These are phyloP conservation scores for Saprolegnia parasitica DNA, from an alignment of 352 stramenopile genomes.

Conservation along the genomic window DNA sequence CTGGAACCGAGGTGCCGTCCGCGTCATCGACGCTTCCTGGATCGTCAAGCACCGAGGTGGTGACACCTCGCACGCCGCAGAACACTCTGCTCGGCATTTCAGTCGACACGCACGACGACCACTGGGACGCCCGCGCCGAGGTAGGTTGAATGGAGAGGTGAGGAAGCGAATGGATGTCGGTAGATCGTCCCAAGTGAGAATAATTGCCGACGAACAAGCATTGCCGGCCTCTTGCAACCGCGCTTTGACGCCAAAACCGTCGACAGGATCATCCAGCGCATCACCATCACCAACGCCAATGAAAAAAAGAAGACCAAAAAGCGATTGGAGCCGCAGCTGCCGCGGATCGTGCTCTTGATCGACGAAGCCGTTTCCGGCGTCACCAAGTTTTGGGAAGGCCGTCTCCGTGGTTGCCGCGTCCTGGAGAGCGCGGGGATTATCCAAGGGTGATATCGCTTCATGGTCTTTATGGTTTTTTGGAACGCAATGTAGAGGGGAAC, in stretches of 20 bases:
- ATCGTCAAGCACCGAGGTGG: background rate
- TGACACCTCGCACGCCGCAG: background rate
- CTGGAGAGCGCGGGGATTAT: conserved; percentile 7
- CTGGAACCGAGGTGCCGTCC: background rate
- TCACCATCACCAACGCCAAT: conserved; percentile 22
- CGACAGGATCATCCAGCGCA: conserved; percentile 15
- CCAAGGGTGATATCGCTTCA: background rate
- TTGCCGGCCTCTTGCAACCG: background rate
- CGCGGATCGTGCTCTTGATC: conserved; percentile 8
- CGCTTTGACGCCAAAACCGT: background rate
- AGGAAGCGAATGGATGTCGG: background rate
- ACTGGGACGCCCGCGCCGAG: background rate
- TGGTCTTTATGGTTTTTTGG: background rate
- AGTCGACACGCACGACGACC: background rate
- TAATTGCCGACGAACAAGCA: background rate
- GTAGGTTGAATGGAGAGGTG: too few species aligned
- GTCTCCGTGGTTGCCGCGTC: background rate
- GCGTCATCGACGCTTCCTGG: background rate
- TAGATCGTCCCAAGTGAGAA: background rate
- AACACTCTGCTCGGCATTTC: background rate
- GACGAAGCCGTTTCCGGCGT: background rate
- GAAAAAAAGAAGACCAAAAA: conserved; percentile 6
- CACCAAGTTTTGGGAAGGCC: conserved; percentile 28
- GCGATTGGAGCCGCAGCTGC: background rate
- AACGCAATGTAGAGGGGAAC: conserved; percentile 6